A percentile compares a stretch with the other conserved stretches of the same genome.
Conservation (phyloP, 768 basidiomycete genomes). For the Pisolithus microcarpus region DNA sequence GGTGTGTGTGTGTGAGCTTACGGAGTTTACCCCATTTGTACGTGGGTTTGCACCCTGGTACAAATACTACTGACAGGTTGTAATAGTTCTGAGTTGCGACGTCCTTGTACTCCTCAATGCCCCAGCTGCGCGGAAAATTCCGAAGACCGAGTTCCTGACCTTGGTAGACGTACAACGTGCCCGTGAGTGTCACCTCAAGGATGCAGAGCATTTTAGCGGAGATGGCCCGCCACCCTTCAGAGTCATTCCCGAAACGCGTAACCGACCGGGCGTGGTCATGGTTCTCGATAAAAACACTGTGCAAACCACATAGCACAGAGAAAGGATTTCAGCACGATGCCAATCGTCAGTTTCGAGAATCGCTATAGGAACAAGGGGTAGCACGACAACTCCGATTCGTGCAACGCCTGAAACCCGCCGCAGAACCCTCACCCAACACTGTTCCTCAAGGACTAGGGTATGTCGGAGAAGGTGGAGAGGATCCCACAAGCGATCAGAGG, state of each 20-base stretch:
- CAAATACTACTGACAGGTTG: slow-evolving; percentile 33
- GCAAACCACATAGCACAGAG: neutral
- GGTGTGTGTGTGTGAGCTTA: neutral
- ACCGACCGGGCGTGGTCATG: slow-evolving; percentile 62
- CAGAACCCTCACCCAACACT: slow-evolving; percentile 10
- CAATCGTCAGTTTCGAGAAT: neutral
- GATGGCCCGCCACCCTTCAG: slow-evolving; percentile 43
- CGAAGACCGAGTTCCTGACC: slow-evolving; percentile 67
- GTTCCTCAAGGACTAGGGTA: slow-evolving; percentile 10
- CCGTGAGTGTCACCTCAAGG: slow-evolving; percentile 52
- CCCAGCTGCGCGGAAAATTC: slow-evolving; percentile 58
- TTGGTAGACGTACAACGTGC: slow-evolving; percentile 69
- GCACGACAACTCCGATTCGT: slow-evolving; percentile 2
- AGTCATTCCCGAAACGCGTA: slow-evolving; percentile 61
- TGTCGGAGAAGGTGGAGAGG: slow-evolving; percentile 6
- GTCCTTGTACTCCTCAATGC: slow-evolving; percentile 68
- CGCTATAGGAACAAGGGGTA: neutral
- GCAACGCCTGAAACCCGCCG: slow-evolving; percentile 12
- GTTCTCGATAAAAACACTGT: slow-evolving; percentile 60
- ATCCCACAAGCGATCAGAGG: slow-evolving; percentile 1
- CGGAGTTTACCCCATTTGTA: neutral
- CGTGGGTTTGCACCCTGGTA: too few species aligned
- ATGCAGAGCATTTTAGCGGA: slow-evolving; percentile 62
- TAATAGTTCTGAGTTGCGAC: slow-evolving; percentile 56
- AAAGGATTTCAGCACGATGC: neutral